Percentiles rank a stretch among this genome's conserved stretches.
Conservation (phyloP, 2,329 filamentous ascomycete species). For the Chlorencoelia australis region DNA sequence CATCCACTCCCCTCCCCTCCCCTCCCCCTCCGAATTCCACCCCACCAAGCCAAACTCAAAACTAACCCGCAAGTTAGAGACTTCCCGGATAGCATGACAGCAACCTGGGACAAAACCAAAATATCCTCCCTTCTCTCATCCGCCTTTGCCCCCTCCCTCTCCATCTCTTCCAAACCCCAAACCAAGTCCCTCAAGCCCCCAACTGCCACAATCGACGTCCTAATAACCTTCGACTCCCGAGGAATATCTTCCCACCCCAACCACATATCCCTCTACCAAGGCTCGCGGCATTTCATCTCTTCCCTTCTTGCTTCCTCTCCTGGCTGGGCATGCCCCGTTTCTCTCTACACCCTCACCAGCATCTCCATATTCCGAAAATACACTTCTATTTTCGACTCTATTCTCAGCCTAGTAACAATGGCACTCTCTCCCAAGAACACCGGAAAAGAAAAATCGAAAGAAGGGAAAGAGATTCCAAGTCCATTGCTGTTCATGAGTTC, state of each 20-base stretch:
- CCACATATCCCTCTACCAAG: slow-evolving; percentile 81
- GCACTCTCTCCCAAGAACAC: slow-evolving; percentile 33
- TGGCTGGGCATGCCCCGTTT: slow-evolving; percentile 63
- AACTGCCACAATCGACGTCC: slow-evolving; percentile 37
- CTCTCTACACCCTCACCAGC: slow-evolving; percentile 74
- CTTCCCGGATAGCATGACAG: slow-evolving; percentile 85
- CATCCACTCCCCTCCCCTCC: slow-evolving; percentile 7
- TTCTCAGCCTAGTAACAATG: slow-evolving; percentile 56
- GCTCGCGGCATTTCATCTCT: slow-evolving; percentile 63
- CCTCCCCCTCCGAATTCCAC: slow-evolving; percentile 1
- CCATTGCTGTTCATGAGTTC: slow-evolving; percentile 64
- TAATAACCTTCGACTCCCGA: slow-evolving; percentile 79
- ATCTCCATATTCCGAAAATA: slow-evolving; percentile 75
- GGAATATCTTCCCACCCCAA: slow-evolving; percentile 89
- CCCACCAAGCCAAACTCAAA: slow-evolving; percentile 2
- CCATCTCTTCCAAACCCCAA: slow-evolving; percentile 22
- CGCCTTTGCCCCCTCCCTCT: slow-evolving; percentile 61
- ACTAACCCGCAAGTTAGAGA: slow-evolving; percentile 31
- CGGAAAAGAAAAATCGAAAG: slow-evolving; percentile 4
- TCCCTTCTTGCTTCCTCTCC: slow-evolving; percentile 52
- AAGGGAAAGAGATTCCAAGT: slow-evolving; percentile 37
- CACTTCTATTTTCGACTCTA: slow-evolving; percentile 61
- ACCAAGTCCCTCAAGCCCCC: slow-evolving; percentile 27
- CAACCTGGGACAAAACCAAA: slow-evolving; percentile 60
- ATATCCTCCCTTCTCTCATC: slow-evolving; percentile 61